Percentiles rank a stretch among this genome's conserved stretches.
These are phyloP conservation scores for Volvariella surrecta DNA, from an alignment of 1,284 basidiomycete species.

Conservation along the genomic window DNA sequence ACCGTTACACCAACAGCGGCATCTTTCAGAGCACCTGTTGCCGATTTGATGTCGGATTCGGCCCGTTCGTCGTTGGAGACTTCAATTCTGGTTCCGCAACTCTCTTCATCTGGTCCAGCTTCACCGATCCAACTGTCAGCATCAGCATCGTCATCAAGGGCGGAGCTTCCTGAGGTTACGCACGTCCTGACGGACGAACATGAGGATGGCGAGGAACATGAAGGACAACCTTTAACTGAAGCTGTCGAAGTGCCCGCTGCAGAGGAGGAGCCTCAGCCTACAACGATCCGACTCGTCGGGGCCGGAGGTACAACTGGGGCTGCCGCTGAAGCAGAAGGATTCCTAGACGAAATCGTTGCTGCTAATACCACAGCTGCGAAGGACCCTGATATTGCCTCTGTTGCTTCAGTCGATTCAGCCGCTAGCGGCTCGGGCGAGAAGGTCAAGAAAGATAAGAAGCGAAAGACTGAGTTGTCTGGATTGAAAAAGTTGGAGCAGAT, in stretches of 20 bases:
- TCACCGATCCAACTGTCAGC: not conserved
- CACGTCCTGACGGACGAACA: not conserved
- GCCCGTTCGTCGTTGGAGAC: constrained; percentile 16
- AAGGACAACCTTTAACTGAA: not conserved
- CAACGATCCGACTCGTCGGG: constrained; percentile 51
- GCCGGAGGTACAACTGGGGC: constrained; percentile 38
- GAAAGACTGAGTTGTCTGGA: constrained; percentile 42
- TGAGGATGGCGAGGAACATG: not conserved
- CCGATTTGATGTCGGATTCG: constrained; percentile 38
- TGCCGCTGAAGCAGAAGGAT: constrained; percentile 22
- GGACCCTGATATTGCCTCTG: constrained; percentile 18
- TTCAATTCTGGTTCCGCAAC: no score
- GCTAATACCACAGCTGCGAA: constrained; percentile 16
- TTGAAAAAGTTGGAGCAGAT: constrained; percentile 48
- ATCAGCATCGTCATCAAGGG: not conserved
- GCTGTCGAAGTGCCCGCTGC: constrained; percentile 12
- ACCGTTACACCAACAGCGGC: constrained; percentile 11
- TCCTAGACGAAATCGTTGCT: constrained; percentile 15
- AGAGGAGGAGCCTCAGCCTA: constrained; percentile 21
- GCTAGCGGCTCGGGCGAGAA: constrained; percentile 15
- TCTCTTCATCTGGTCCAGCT: no score
- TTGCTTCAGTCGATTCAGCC: constrained; percentile 15
- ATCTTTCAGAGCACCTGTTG: constrained; percentile 20
- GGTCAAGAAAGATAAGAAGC: constrained; percentile 39
- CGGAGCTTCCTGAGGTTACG: constrained; percentile 1